phyloP scores from a whole-genome alignment of 331 rosid genomes.

The Prunus yedoensis region DNA sequence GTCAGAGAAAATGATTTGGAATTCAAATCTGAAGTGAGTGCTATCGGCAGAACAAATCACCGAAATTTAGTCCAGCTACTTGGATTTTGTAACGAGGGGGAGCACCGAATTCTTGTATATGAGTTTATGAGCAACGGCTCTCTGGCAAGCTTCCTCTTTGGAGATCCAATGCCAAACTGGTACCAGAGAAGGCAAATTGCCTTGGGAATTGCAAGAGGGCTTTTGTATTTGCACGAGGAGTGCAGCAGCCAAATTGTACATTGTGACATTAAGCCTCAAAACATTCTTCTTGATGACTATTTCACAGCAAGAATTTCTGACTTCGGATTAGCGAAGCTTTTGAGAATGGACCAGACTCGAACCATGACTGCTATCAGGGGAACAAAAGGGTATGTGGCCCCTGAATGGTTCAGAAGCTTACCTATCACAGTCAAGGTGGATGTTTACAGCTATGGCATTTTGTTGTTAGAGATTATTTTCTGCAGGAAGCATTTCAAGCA shows the following conservation, averaged over 20 bases:
- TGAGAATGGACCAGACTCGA: conserved; percentile 25
- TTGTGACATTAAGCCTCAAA: conserved; percentile 42
- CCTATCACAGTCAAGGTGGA: conserved; percentile 29
- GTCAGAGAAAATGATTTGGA: conserved; percentile 18
- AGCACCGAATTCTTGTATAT: conserved; percentile 27
- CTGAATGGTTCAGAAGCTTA: conserved; percentile 24
- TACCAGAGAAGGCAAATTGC: conserved; percentile 19
- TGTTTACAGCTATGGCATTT: conserved; percentile 27
- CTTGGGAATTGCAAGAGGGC: conserved; percentile 32
- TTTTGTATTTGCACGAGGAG: conserved; percentile 38
- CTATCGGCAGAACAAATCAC: conserved; percentile 34
- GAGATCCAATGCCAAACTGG: conserved; percentile 24
- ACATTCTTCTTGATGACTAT: conserved; percentile 29
- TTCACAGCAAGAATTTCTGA: conserved; percentile 26
- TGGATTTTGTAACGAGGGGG: conserved; percentile 27
- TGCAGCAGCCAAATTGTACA: conserved; percentile 35
- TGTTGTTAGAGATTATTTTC: conserved; percentile 17
- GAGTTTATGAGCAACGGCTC: conserved; percentile 36
- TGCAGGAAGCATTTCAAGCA: conserved; percentile 14
- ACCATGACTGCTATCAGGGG: conserved; percentile 29
- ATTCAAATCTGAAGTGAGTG: conserved; percentile 31
- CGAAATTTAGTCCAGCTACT: conserved; percentile 20
- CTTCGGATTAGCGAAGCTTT: conserved; percentile 37
- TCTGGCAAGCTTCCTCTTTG: conserved; percentile 25
- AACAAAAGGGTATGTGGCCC: conserved; percentile 38